phyloP scores from a whole-genome alignment of 2,329 filamentous ascomycete species.

The Scedosporium boydii region DNA sequence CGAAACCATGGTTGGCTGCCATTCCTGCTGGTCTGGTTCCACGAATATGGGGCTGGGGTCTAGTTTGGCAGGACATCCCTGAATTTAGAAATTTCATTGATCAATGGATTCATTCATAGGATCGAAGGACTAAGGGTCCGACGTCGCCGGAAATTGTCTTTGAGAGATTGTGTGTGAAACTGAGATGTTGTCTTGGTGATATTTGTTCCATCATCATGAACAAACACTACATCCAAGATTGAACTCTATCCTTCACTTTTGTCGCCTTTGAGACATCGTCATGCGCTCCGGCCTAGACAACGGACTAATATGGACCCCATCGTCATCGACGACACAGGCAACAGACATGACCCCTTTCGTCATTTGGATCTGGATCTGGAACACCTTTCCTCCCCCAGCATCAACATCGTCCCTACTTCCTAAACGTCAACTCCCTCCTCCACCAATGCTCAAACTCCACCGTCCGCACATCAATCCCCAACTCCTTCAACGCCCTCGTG shows the following conservation, averaged over 20 bases:
- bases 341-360: neutral
- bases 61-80: no score
- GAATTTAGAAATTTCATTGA: no score
- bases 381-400: no score
- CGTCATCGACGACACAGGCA: neutral
- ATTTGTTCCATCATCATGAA: neutral
- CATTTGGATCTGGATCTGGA: no score
- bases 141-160: neutral
- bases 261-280: neutral
- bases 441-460: constrained; percentile 76
- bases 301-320: neutral
- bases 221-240: neutral
- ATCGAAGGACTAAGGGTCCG: neutral
- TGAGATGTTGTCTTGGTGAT: neutral
- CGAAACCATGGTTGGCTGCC: no score
- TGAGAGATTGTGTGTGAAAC: neutral
- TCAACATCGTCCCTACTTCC: constrained; percentile 26
- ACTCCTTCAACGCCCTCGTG: constrained; percentile 59
- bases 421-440: constrained; percentile 53
- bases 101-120: neutral
- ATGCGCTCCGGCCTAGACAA: neutral
- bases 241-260: neutral
- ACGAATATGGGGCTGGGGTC: no score
- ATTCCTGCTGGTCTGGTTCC: no score
- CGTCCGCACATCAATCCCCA: constrained; percentile 67